Evolutionary conservation across 2,329 filamentous ascomycete species (phyloP).

Genomic region (Bertia moriformis): DNA sequence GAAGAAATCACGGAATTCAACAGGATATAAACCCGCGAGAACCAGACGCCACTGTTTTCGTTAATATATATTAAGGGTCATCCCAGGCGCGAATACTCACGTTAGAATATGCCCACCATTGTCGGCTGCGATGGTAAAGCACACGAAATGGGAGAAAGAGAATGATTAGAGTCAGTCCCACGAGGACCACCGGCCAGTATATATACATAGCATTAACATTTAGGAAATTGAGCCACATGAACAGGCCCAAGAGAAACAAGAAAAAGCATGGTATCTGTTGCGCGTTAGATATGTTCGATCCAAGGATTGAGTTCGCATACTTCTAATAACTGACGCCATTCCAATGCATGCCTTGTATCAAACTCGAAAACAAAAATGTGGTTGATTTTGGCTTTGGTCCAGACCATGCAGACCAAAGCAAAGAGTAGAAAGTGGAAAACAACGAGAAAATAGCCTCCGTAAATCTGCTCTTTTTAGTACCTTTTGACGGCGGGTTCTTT

Average conservation of each 20-base stretch:
- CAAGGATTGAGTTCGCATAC: constrained; percentile 71
- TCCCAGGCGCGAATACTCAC: background rate
- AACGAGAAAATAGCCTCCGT: constrained; percentile 80
- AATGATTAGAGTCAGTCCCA: constrained; percentile 51
- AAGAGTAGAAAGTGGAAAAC: constrained; percentile 72
- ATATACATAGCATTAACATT: constrained; percentile 56
- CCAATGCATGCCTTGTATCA: constrained; percentile 68
- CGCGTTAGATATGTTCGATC: background rate
- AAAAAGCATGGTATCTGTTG: constrained; percentile 19
- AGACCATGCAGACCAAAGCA: constrained; percentile 69
- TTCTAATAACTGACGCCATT: constrained; percentile 79
- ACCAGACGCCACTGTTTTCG: constrained; percentile 55
- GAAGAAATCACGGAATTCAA: constrained; percentile 96
- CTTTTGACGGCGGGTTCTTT: constrained; percentile 31
- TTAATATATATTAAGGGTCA: constrained; percentile 13
- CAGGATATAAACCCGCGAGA: constrained; percentile 79
- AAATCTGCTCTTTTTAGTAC: constrained; percentile 70
- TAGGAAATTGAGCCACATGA: constrained; percentile 71
- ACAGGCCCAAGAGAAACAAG: constrained; percentile 65
- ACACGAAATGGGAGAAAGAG: constrained; percentile 64
- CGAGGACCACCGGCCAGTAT: constrained; percentile 74
- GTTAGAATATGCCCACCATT: constrained; percentile 53
- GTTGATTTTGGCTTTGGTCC: constrained; percentile 76
- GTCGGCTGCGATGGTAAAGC: constrained; percentile 62
- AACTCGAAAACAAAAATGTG: constrained; percentile 96